Base-by-base conservation (phyloP, 495 filamentous ascomycete genomes). In the Cudoniella acicularis region DNA sequence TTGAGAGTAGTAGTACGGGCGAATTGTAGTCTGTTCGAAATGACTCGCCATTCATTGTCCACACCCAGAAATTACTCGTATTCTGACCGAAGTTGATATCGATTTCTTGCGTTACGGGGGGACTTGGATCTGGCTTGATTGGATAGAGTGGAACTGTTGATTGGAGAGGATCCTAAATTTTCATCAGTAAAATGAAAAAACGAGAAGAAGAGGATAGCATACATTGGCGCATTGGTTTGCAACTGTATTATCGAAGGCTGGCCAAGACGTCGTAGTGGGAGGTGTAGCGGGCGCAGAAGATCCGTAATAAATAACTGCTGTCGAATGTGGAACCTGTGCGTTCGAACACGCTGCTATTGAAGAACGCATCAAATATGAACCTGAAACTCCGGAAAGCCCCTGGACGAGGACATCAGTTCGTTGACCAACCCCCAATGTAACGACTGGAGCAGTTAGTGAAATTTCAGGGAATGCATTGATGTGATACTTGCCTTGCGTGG, bases 331-430 rank as follows among this genome's bases (percentile, higher is more conserved):
- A 48, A 79, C 74, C 1, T 61, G 63, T 66, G 54, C 8, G 4
- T 68, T 58, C 24, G 77, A 73, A 52, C 73, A 73, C 3, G 64
- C 53, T 36, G 30, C 30, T 4, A 36, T 36, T 4, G 30, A 36
- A 6, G 30, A 36, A 6, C 30, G 4, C 30, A 36, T 36, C 30
- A 36, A 13, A 13, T 36, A 36, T 4, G 6, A 4, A 4, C 30
- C 30, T 6, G 30, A 4, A 36, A 67, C 64, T 81, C 78, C 60
- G 77, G 76, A 24, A 76, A 73, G 16, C 79, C 8, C 43, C 6
- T 16, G 11, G 48, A 90, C 78, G 56, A 87, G 80, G 9, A 90
- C 76, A 60, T 90, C 82, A 66, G 85, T 85, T 36, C 88, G 79
- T 72, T 91, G 86, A 10, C 83, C 87, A 68, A 90, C 73, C 8